Evolutionary conservation across 345 rosid species (phyloP), one percentile per base, ranked within the genome.

Genomic region (Aurinia saxatilis): DNA sequence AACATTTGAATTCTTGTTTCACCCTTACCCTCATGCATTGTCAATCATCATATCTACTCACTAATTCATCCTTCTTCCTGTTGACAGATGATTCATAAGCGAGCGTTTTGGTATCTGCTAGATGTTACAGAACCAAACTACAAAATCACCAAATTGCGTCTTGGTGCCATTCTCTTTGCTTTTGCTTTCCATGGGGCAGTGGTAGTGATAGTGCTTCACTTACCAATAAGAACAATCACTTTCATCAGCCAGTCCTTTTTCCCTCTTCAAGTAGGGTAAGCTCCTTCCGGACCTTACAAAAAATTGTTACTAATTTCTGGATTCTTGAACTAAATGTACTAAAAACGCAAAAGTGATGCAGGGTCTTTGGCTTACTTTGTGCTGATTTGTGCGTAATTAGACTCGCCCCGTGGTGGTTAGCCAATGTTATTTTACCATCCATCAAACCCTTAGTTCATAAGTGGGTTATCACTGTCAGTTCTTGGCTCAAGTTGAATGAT

Each of bases 101-200:
- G 48, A 66, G 71, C 38, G 19, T 66, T 66, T 25, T 35, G 53
- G 56, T 56, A 44, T 56, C 49, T 66, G 6, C 49, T 19, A 17
- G 71, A 66, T 56, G 53, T 55, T 2, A 21, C 71, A 31, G 38
- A 56, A 33, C 57, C 71, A 17, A 34, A 35, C 37, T 56, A 65
- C 29, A 38, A 36, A 30, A 12, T 55, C 16, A n/a, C 54, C 8
- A 42, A 66, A n/a, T 35, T 55, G 30, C 49, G 37, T 66, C 37
- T 45, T 45, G 21, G 55, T 17, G 15, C 9, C 38, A 35, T 37
- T 25, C 38, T 66, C 38, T 46, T 66, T 34, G 46, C 30, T 5
- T 37, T 36, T 27, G 63, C 63, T 27, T 42, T 66, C 13, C 63
- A 66, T 3, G 71, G 57, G 31, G 46, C 30, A 2, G 18, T 66